Evolutionary conservation across 345 rosid genomes (phyloP), one percentile per base, ranked within the genome.

Genomic region (Mallotus nudiflorus): DNA sequence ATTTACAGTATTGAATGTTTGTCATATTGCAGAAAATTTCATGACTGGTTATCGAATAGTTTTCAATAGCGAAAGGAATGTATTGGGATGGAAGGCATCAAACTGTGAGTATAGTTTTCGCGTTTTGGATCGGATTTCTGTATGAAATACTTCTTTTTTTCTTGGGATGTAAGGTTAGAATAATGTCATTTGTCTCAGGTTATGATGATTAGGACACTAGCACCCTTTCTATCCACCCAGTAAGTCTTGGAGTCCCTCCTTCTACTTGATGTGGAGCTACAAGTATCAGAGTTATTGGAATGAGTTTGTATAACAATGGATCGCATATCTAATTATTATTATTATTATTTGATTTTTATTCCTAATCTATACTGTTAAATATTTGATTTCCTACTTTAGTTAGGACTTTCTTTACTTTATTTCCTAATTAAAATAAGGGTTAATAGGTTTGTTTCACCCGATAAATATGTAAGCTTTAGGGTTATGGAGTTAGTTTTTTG

Each of bases 41-140:
- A 88, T 91, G 97, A 88, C 85, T 0, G 93, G 92, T 62, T 83
- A 91, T 65, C 86, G 76, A 0, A 71, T 91, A 22, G 83, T 91
- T 65, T 92, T 92, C 60, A 82, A 89, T 73, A 89, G 89, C 1
- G 93, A 91, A 76, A 86, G 80, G 71, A 80, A 83, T 51, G 54
- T 81, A 25, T 80, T 91, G 35, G 89, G 92, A 10, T 91, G 96
- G 96, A 88, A 70, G 79, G 79, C 68, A 76, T 83, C 96, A 49
- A 63, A 88, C 69, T 91, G 97, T 91, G 83, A 87, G 96, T 80
- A 59, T 31, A 68, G 4, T 25, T 11, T 11, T 40, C 45, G 22
- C 39, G 2, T 33, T 24, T 51, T 1, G 4, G 42, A 40, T 20
- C 25, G 48, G 42, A 42, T 20, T 16, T 16, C 20, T 20, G 62